These are phyloP conservation scores for Raphanus hybrid DNA, from an alignment of 441 rosid genomes.

Conservation along the genomic window DNA sequence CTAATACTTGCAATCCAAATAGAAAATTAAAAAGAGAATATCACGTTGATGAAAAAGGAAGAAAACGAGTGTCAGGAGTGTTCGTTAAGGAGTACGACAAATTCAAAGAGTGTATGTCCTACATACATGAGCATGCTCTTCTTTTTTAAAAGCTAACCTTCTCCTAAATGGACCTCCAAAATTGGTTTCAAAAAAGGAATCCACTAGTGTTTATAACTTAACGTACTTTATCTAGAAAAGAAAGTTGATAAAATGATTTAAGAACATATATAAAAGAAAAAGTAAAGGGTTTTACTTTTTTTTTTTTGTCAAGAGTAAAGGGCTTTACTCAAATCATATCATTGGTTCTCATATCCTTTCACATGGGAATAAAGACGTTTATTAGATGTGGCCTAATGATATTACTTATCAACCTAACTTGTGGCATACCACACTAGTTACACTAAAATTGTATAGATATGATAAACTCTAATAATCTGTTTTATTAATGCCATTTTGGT, in stretches of 20 bases:
- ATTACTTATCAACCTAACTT: not conserved
- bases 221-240: not conserved
- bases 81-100: not conserved
- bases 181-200: not conserved
- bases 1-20: not conserved
- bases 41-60: not conserved
- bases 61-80: not conserved
- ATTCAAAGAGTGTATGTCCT: not conserved
- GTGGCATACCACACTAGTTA: not conserved
- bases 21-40: not conserved
- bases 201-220: not conserved
- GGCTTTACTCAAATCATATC: not conserved
- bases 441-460: slow-evolving; percentile 1
- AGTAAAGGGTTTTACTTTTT: not conserved
- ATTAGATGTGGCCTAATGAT: not conserved
- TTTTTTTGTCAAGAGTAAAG: not conserved
- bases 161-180: slow-evolving; percentile 12
- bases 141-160: not conserved
- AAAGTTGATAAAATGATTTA: not conserved
- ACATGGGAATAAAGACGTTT: not conserved
- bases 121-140: not conserved
- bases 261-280: slow-evolving; percentile 3
- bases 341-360: slow-evolving; percentile 12
- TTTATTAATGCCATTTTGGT: not conserved
- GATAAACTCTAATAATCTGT: not conserved